Base-by-base conservation (phyloP, 305 asterid genomes). In the Coffea humblotiana region DNA sequence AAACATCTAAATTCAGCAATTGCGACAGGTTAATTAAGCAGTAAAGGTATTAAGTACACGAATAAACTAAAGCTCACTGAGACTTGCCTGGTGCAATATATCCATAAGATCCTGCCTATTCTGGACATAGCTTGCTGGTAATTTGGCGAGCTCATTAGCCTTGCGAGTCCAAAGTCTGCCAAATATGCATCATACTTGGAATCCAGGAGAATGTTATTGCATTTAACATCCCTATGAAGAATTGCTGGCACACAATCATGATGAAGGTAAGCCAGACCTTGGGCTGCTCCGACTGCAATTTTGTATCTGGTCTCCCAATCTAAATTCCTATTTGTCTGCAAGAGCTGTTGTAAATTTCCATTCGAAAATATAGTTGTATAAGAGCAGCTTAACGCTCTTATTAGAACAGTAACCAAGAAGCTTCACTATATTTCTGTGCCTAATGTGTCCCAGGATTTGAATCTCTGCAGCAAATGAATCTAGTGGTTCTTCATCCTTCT, bases 151-250 rank as follows among this genome's bases (percentile, higher is more conserved):
- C 85, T 91, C 98, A 93, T 92, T 18, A 91, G 88, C 88, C 91
- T 95, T 21, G 99, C 99, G 3, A 95, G 97, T 29, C 99, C 99
- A 81, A 95, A 95, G 88, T 95, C 99, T 6, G 99, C 99, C 74
- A 95, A 75, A 82, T 93, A 92, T 68, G 97, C 94, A 84, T 95
- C 99, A 35, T 80, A 93, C 79, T 90, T 92, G 8, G 96, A 90
- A 80, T 95, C 98, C 19, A 95, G 87, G 72, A 93, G 93, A 77
- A 95, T 95, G 86, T 95, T 93, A 81, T 95, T 95, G 91, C 98
- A 95, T 79, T 95, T 95, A 82, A 95, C 94, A 51, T 95, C 99
- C 70, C 99, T 86, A 72, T 93, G 99, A 72, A 95, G 93, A 78
- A 95, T 95, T 0, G 97, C 84, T 0, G 99, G 98, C 72, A 90